Percentiles rank a stretch among this genome's conserved stretches.
These are phyloP conservation scores for Neurospora discreta DNA, from an alignment of 495 filamentous ascomycete genomes.

Conservation along the genomic window DNA sequence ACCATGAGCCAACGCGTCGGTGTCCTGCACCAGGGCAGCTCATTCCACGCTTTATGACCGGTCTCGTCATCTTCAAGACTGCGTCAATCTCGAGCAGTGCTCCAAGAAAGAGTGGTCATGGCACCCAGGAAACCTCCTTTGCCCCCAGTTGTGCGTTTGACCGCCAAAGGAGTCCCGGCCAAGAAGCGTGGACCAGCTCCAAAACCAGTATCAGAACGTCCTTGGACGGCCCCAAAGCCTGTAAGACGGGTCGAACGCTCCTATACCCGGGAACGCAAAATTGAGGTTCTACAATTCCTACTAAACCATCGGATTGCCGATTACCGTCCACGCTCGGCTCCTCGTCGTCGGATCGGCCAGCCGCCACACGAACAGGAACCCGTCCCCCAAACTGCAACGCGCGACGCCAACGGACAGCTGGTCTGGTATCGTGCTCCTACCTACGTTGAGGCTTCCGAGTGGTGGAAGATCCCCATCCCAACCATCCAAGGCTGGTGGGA, in stretches of 20 bases:
- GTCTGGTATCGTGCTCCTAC: conserved; percentile 17
- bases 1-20: not conserved
- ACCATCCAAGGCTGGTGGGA: conserved; percentile 22
- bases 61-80: not conserved
- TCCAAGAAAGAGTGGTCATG: not conserved
- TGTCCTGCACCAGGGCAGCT: not conserved
- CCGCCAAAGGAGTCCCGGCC: conserved; percentile 4
- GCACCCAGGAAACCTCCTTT: not conserved
- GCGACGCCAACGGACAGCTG: conserved; percentile 4
- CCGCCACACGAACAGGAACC: conserved; percentile 5
- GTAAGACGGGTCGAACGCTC: conserved; percentile 12
- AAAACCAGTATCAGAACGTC: conserved; percentile 11
- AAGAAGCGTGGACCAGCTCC: conserved; percentile 12
- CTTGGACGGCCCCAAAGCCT: conserved; percentile 10
- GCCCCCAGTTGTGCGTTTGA: conserved; percentile 2
- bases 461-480: conserved; percentile 15
- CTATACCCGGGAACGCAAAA: conserved; percentile 17
- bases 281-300: conserved; percentile 19
- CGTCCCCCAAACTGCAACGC: not conserved
- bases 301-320: conserved; percentile 17
- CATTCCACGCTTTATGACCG: not conserved
- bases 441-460: conserved; percentile 15
- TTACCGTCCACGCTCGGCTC: not conserved
- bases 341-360: conserved; percentile 16
- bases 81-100: not conserved